These are phyloP conservation scores for Pseudognaphalium luteoalbum DNA, from an alignment of 129 eudicot species.

Conservation along the genomic window DNA sequence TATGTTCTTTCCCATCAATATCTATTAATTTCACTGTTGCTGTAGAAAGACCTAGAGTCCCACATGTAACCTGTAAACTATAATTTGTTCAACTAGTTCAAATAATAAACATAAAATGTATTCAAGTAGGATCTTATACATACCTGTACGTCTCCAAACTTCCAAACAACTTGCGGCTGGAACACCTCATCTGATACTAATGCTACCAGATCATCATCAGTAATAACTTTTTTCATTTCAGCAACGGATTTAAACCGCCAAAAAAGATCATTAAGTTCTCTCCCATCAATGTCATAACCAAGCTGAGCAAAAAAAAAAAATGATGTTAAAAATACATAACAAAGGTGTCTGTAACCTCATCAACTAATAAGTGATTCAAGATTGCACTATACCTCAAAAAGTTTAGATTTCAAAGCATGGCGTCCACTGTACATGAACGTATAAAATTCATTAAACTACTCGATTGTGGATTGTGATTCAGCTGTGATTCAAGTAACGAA, in stretches of 20 bases:
- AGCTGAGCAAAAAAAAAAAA: constrained; percentile 7
- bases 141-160: constrained; percentile 86
- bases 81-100: neutral
- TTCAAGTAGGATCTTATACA: constrained; percentile 13
- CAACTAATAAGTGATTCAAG: neutral
- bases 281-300: constrained; percentile 31
- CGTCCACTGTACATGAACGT: constrained; percentile 62
- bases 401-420: constrained; percentile 79
- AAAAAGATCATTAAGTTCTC: constrained; percentile 26
- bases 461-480: neutral
- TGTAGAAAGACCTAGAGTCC: constrained; percentile 88
- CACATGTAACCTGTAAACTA: constrained; percentile 76
- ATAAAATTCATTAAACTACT: neutral
- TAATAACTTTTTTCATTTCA: constrained; percentile 52
- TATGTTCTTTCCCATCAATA: constrained; percentile 63
- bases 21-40: constrained; percentile 82
- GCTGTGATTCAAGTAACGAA: neutral
- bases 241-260: constrained; percentile 35
- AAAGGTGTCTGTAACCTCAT: neutral
- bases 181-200: constrained; percentile 85
- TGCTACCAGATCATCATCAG: constrained; percentile 90
- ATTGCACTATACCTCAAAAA: constrained; percentile 58
- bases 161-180: constrained; percentile 93
- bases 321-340: neutral
- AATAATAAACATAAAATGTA: neutral